phyloP scores from a whole-genome alignment of 148 eudicot species.

The Rhododendron vialii region DNA sequence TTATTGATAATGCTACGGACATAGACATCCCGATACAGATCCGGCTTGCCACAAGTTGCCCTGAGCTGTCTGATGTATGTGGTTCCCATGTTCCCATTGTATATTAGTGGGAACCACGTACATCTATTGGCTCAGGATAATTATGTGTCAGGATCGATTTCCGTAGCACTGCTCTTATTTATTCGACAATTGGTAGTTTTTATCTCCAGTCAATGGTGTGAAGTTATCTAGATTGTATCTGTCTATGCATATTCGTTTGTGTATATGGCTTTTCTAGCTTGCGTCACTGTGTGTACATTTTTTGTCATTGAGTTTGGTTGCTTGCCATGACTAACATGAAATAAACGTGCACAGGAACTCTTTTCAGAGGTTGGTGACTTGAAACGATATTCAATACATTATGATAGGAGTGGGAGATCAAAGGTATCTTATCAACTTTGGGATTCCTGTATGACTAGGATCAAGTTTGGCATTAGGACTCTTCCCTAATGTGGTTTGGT shows the following conservation, averaged over 20 bases:
- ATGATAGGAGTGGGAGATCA: conserved; percentile 78
- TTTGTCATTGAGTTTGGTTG: neutral
- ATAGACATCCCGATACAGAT: neutral
- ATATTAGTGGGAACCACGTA: neutral
- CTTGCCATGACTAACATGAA: neutral
- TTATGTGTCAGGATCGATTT: neutral
- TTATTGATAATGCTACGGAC: neutral
- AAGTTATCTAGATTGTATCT: neutral
- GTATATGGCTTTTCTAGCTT: neutral
- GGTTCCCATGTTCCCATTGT: neutral
- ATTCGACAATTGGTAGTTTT: neutral
- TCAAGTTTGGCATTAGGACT: conserved; percentile 12
- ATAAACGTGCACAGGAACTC: conserved; percentile 47
- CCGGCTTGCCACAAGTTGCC: neutral
- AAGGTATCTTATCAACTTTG: conserved; percentile 43
- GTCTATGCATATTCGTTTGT: neutral
- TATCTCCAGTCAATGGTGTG: neutral
- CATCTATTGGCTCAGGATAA: neutral
- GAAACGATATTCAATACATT: conserved; percentile 60
- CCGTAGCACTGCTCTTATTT: neutral
- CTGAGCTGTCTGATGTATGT: neutral
- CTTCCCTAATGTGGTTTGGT: conserved; percentile 17
- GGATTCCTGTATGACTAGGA: conserved; percentile 39
- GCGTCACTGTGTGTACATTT: neutral
- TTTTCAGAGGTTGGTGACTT: conserved; percentile 77